Evolutionary conservation across 345 rosid species (phyloP).

Genomic region (Eucalyptus curtisii): DNA sequence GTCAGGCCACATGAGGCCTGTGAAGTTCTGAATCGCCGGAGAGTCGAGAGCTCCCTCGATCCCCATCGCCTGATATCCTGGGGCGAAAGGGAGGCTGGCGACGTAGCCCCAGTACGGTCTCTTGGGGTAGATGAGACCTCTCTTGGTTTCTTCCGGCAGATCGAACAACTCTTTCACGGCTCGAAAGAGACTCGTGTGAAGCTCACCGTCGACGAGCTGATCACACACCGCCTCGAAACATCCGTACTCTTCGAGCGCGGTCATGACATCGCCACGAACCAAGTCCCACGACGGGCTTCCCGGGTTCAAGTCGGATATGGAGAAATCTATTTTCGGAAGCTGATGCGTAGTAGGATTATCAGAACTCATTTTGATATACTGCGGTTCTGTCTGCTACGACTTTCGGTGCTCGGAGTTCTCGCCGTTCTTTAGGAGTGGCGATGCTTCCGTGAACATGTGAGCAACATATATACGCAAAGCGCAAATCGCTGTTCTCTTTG

Average conservation of each 20-base stretch:
- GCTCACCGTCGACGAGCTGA: background rate
- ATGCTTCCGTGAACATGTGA: background rate
- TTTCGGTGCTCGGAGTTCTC: background rate
- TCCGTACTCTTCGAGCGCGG: background rate
- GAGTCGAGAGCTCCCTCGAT: background rate
- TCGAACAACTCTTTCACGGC: background rate
- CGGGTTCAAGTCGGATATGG: background rate
- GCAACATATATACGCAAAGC: background rate
- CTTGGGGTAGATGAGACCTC: background rate
- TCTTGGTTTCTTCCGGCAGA: background rate
- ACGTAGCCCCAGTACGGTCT: background rate
- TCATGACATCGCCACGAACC: background rate
- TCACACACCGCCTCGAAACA: background rate
- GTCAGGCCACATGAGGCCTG: background rate
- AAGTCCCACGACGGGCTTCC: background rate
- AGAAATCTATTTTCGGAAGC: background rate
- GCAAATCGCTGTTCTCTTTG: background rate
- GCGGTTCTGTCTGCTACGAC: background rate
- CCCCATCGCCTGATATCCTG: background rate
- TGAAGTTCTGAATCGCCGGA: background rate
- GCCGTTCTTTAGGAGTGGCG: background rate
- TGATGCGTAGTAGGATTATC: background rate
- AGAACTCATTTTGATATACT: background rate
- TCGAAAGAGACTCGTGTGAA: background rate
- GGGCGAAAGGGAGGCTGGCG: background rate